Evolutionary conservation across 371 early-diverging fungal species (phyloP).

Genomic region (Mortierella sp.): DNA sequence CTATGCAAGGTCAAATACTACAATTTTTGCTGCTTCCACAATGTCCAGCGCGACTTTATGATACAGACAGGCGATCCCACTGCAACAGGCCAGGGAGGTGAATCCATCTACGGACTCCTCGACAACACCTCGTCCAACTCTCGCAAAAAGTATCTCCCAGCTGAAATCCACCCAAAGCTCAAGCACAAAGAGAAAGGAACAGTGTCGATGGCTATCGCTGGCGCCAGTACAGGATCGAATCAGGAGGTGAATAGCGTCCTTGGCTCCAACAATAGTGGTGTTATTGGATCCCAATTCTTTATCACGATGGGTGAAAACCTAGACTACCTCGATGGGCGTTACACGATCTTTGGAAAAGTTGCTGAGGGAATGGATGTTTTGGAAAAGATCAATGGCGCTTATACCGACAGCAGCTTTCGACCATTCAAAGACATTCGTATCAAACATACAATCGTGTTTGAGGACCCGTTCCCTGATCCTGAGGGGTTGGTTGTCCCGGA

Average conservation of each 20-base stretch:
- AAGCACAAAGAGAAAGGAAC: slow-evolving; percentile 86
- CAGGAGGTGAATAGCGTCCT: slow-evolving; percentile 38
- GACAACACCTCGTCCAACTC: slow-evolving; percentile 50
- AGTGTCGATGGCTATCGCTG: slow-evolving; percentile 86
- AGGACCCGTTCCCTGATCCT: slow-evolving; percentile 95
- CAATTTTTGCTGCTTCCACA: slow-evolving; percentile 89
- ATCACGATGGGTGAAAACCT: slow-evolving; percentile 89
- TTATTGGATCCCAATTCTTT: slow-evolving; percentile 94
- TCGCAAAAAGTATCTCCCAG: slow-evolving; percentile 74
- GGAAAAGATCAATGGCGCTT: slow-evolving; percentile 80
- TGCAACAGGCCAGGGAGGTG: slow-evolving; percentile 85
- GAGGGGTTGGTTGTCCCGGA: slow-evolving; percentile 76
- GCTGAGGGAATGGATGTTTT: slow-evolving; percentile 94
- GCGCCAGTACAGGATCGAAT: slow-evolving; percentile 32
- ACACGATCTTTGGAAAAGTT: slow-evolving; percentile 97
- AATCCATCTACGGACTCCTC: slow-evolving; percentile 76
- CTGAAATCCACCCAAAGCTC: slow-evolving; percentile 87
- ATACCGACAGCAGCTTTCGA: slow-evolving; percentile 78
- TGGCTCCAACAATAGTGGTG: slow-evolving; percentile 59
- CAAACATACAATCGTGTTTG: slow-evolving; percentile 91
- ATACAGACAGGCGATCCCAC: slow-evolving; percentile 91
- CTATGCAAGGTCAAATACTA: slow-evolving; percentile 95
- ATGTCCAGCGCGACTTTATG: slow-evolving; percentile 89
- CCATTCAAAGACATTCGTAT: slow-evolving; percentile 93
- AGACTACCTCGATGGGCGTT: slow-evolving; percentile 95